Percentiles rank a stretch among this genome's conserved stretches.
Conservation (phyloP, 2,329 filamentous ascomycete species). For the Dactylellina haptotyla region DNA sequence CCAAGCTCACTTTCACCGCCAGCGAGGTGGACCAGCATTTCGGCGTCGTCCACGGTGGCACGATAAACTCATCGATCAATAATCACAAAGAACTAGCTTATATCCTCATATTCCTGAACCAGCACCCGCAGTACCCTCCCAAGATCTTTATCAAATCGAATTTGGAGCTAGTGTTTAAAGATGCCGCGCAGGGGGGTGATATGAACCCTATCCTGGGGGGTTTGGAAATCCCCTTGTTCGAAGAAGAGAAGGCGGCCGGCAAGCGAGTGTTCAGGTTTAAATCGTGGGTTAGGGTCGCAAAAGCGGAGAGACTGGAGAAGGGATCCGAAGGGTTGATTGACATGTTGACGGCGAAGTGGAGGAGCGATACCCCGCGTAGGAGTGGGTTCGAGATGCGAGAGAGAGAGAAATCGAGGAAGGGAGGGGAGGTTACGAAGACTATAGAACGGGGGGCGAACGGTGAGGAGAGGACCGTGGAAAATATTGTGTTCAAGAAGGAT, state of each 20-base stretch:
- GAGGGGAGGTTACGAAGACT: slow-evolving; percentile 1
- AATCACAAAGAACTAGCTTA: slow-evolving; percentile 56
- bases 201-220: slow-evolving; percentile 28
- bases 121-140: slow-evolving; percentile 56
- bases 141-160: slow-evolving; percentile 57
- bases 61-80: slow-evolving; percentile 55
- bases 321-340: slow-evolving; percentile 28
- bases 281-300: slow-evolving; percentile 37
- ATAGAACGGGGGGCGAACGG: slow-evolving; percentile 21
- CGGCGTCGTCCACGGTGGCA: slow-evolving; percentile 54
- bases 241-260: slow-evolving; percentile 25
- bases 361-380: slow-evolving; percentile 39
- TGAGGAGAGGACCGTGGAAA: slow-evolving; percentile 22
- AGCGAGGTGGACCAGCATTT: slow-evolving; percentile 55
- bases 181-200: slow-evolving; percentile 1
- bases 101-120: slow-evolving; percentile 55
- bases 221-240: slow-evolving; percentile 42
- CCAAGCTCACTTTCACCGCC: slow-evolving; percentile 18
- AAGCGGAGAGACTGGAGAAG: slow-evolving; percentile 38
- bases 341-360: slow-evolving; percentile 51
- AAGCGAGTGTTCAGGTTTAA: slow-evolving; percentile 35
- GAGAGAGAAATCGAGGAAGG: slow-evolving; percentile 36
- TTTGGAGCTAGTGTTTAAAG: slow-evolving; percentile 55
- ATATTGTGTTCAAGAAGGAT: slow-evolving; percentile 25
- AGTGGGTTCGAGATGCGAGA: slow-evolving; percentile 33